Base-by-base conservation (phyloP, 1,139 yeast species). In the Meyerozyma guilliermondii region DNA sequence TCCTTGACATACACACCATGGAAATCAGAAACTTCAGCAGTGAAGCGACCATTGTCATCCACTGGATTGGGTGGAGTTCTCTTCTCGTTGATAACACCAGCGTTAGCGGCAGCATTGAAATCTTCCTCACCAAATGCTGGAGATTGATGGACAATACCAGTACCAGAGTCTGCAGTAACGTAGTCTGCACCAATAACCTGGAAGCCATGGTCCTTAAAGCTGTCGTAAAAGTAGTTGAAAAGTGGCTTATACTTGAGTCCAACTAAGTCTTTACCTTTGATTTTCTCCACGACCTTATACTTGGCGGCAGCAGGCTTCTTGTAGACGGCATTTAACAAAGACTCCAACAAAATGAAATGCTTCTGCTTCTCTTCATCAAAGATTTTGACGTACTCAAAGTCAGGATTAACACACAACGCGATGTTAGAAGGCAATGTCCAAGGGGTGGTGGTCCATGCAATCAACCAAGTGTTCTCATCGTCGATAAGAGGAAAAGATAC, bases 51-150 rank as follows among this genome's bases (percentile, higher is more conserved):
- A 46, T 78, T 73, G 62, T 91, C 98, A 64, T 92, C 97, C 43
- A 94, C 86, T 18, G 98, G 96, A 61, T 87, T 87, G 52, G 98
- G 98, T 42, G 97, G 92, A 11, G 74, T 66, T 52, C 78, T 66
- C 47, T 76, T 81, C 57, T 81, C 88, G 52, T 63, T 65, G 51
- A 91, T 84, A 56, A 92, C 71, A 47, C 96, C 97, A 34, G 81
- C 78, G 35, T 74, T 79, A 41, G 80, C 72, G 56, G 95, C 86
- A 50, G 84, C 95, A 51, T 76, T 78, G 76, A 81, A 89, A 91
- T 94, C 99, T 67, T 83, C 95, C 71, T 92, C 99, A 84, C 99
- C 99, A 71, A 89, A 94, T 41, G 98, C 94, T 52, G 99, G 98
- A 39, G 98, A 82, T 66, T 91, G 96, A 65, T 92, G 98, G 49